These are phyloP conservation scores for Beauveria sp. DNA, from an alignment of 2,329 filamentous ascomycete genomes.

Conservation along the genomic window DNA sequence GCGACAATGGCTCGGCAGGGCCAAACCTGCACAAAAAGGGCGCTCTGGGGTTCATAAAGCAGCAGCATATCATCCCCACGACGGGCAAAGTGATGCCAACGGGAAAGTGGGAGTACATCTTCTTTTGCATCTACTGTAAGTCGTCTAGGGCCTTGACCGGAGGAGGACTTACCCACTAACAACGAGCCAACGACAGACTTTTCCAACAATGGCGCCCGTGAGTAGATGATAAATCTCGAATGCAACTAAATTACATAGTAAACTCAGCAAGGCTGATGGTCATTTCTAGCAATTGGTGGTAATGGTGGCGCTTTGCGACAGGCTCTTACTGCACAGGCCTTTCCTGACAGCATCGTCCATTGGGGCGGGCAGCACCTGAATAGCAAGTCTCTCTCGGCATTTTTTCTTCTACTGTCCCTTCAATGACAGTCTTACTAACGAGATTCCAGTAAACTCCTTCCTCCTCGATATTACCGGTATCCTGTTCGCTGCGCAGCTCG, in stretches of 20 bases:
- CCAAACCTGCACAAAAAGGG: conserved; percentile 8
- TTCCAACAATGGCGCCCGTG: conserved; percentile 15
- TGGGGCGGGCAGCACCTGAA: conserved; percentile 9
- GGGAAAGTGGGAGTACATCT: conserved; percentile 15
- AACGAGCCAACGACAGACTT: conserved; percentile 7
- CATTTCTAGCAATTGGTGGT: conserved; percentile 11
- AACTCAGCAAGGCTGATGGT: neutral
- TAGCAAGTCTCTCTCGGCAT: neutral
- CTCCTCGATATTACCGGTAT: conserved; percentile 17
- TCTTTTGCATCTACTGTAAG: conserved; percentile 14
- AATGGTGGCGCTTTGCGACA: conserved; percentile 13
- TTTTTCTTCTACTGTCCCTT: too few species aligned
- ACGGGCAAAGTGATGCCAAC: conserved; percentile 13
- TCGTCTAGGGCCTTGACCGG: too few species aligned
- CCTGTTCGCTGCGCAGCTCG: conserved; percentile 17
- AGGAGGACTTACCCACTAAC: neutral
- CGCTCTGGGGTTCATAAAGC: conserved; percentile 10
- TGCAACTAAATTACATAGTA: neutral
- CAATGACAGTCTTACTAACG: neutral
- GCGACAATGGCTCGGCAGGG: neutral
- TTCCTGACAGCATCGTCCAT: conserved; percentile 7
- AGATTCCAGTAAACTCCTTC: conserved; percentile 12
- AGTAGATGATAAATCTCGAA: neutral
- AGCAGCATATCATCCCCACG: conserved; percentile 14
- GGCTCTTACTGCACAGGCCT: conserved; percentile 8